These are phyloP conservation scores for Parmales sp. DNA, from an alignment of 108 stramenopile species.

Conservation along the genomic window DNA sequence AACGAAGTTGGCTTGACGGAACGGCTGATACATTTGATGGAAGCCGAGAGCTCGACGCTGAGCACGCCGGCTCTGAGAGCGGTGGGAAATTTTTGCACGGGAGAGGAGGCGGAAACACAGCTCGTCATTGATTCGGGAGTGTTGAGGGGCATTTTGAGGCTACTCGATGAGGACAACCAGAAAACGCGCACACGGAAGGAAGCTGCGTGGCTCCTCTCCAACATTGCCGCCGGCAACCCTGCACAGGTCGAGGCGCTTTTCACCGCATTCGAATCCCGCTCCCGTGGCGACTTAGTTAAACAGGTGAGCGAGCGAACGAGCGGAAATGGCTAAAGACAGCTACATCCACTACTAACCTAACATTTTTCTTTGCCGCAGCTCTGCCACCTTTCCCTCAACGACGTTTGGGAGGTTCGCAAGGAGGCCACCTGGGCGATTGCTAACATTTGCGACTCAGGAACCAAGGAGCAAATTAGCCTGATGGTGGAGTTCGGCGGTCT, in stretches of 20 bases:
- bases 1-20: constrained; percentile 32
- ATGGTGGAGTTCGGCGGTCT: constrained; percentile 61
- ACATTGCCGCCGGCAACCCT: constrained; percentile 81
- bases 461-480: constrained; percentile 27
- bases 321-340: too few species aligned
- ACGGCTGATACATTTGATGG: constrained; percentile 45
- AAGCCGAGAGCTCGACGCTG: constrained; percentile 16
- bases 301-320: too few species aligned
- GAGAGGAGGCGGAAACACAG: constrained; percentile 76
- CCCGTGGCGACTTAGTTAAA: too few species aligned
- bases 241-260: constrained; percentile 52
- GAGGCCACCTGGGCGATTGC: constrained; percentile 76
- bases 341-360: too few species aligned
- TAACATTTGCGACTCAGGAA: constrained; percentile 65
- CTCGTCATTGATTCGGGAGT: constrained; percentile 66
- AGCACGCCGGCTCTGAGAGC: constrained; percentile 73
- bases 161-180: constrained; percentile 20
- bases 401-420: constrained; percentile 75
- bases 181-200: constrained; percentile 73
- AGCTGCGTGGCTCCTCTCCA: constrained; percentile 76
- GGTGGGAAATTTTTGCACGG: constrained; percentile 86
- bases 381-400: constrained; percentile 38
- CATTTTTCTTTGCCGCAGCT: constrained; percentile 40
- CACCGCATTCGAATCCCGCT: constrained; percentile 19
- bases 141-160: constrained; percentile 15